Conservation (phyloP, 345 rosid species). For the Brassica juncea region DNA sequence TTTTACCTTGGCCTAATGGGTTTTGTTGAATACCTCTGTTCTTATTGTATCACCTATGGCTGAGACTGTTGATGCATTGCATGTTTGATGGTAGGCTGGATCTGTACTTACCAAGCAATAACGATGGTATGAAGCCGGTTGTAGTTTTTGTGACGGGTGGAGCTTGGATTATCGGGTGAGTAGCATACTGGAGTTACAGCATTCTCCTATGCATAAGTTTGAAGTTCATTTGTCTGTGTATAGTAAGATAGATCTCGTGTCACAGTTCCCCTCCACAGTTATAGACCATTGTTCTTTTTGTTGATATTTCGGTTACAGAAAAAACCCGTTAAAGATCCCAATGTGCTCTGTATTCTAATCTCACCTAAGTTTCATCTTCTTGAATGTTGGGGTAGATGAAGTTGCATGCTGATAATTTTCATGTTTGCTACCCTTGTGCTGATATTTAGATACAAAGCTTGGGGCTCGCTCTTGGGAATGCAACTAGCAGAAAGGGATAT, state of each 20-base stretch:
- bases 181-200: slow-evolving; percentile 20
- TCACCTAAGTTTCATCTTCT: background rate
- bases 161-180: slow-evolving; percentile 98
- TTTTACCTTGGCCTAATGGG: background rate
- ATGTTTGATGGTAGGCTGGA: slow-evolving; percentile 74
- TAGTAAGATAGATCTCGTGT: too few species aligned
- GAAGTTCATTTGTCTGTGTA: background rate
- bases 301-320: too few species aligned
- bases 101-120: slow-evolving; percentile 68
- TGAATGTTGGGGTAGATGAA: too few species aligned
- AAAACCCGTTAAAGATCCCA: background rate
- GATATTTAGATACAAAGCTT: slow-evolving; percentile 78
- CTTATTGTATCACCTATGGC: background rate
- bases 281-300: too few species aligned
- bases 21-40: background rate
- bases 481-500: slow-evolving; percentile 94
- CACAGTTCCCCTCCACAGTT: too few species aligned
- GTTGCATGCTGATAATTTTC: too few species aligned
- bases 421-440: slow-evolving; percentile 10
- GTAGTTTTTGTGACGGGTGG: slow-evolving; percentile 97
- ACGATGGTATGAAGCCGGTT: slow-evolving; percentile 75
- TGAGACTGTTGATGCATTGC: slow-evolving; percentile 10
- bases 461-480: slow-evolving; percentile 93
- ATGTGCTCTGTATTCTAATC: slow-evolving; percentile 2
- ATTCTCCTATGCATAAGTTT: slow-evolving; percentile 2